Base-by-base conservation (phyloP, 495 filamentous ascomycete genomes). In the Penicillium steckii region DNA sequence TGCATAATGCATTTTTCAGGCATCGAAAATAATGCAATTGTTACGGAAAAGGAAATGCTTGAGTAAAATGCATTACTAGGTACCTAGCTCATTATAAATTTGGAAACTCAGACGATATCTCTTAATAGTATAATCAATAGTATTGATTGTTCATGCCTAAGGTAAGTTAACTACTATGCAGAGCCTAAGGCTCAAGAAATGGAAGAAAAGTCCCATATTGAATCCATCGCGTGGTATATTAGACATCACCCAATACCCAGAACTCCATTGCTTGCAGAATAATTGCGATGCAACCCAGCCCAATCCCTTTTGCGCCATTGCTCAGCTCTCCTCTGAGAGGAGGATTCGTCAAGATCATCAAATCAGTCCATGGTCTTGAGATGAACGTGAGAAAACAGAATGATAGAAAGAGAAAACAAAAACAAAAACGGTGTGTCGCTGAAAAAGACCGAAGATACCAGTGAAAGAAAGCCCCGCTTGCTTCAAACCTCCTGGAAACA, bases 181-280 rank as follows among this genome's bases (percentile, higher is more conserved):
- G 12, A 41, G 38, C 38, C 38, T 10, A 24, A 27, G 48, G 12
- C 30, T 13, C 12, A 38, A 24, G 23, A 45, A 32, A 21, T 12
- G 13, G 27, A 40, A 42, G 17, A 42, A 48, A 30, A 47, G 35
- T 43, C 22, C 21, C 38, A 44, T 27, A 52, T 48, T 27, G 25
- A 47, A 44, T 46, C 46, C 53, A 8, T 26, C 52, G 12, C 44
- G 33, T 46, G 50, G 56, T 55, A 59, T 55, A 59, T 59, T 48
- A 52, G 44, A 52, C 29, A 53, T 21, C 23, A 47, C 42, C 50
- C 32, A 50, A 59, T 52, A 56, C 50, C 56, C 35, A 10, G 25
- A 56, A 60, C 49, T 48, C 46, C 57, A 46, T 15, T 50, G 57
- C 57, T 57, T 60, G 52, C 38, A 32, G 45, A 56, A 60, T 4